Percentiles rank a stretch among this genome's conserved stretches.
These are phyloP conservation scores for Psilocybe azurescens DNA, from an alignment of 768 basidiomycete species.

Conservation along the genomic window DNA sequence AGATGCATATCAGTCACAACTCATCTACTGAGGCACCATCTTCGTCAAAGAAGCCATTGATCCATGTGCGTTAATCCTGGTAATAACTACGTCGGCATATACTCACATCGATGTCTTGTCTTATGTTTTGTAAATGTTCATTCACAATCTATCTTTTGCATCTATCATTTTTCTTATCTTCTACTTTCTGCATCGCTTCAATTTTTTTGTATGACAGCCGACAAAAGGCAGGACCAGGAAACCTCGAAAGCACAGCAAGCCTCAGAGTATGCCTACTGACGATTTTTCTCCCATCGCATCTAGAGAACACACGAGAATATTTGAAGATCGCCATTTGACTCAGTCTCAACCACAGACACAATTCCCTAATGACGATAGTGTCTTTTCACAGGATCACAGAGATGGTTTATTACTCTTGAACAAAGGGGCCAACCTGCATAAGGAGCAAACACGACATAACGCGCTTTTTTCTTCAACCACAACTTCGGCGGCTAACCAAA, in stretches of 20 bases:
- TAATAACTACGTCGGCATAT: slow-evolving; percentile 52
- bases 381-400: neutral
- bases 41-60: slow-evolving; percentile 68
- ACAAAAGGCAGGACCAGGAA: slow-evolving; percentile 77
- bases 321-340: neutral
- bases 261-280: neutral
- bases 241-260: slow-evolving; percentile 49
- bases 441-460: neutral
- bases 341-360: neutral
- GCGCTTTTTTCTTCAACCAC: neutral
- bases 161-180: slow-evolving; percentile 29
- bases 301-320: neutral
- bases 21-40: slow-evolving; percentile 41
- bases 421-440: neutral
- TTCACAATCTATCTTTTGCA: slow-evolving; percentile 33
- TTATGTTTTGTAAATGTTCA: slow-evolving; percentile 26
- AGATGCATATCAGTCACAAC: slow-evolving; percentile 25
- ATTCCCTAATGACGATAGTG: neutral
- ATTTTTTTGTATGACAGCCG: slow-evolving; percentile 52
- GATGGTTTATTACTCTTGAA: neutral
- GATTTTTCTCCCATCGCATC: neutral
- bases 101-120: slow-evolving; percentile 45
- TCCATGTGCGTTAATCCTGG: slow-evolving; percentile 88
- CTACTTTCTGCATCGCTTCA: slow-evolving; percentile 4
- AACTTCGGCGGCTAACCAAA: neutral